phyloP scores from a whole-genome alignment of 129 eudicot genomes.

The Calendula officinalis region DNA sequence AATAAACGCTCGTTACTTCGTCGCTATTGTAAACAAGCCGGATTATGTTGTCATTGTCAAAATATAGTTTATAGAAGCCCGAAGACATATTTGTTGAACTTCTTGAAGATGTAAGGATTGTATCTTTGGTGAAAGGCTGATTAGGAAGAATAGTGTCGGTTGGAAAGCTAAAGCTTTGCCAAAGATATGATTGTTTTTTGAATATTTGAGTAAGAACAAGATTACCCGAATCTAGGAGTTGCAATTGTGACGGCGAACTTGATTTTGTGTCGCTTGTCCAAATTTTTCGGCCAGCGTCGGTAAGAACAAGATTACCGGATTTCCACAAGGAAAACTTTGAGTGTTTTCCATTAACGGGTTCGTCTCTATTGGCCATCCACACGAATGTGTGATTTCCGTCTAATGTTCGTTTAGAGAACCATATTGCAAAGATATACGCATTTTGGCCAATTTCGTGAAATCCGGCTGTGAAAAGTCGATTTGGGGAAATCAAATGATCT shows the following conservation, averaged over 20 bases:
- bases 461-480: conserved; percentile 43
- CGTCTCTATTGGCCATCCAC: conserved; percentile 50
- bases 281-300: conserved; percentile 18
- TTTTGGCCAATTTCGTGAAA: conserved; percentile 38
- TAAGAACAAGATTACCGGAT: conserved; percentile 36
- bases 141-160: conserved; percentile 54
- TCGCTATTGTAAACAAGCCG: conserved; percentile 34
- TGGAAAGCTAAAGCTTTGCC: conserved; percentile 62
- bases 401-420: conserved; percentile 32
- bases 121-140: conserved; percentile 35
- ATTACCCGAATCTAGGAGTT: conserved; percentile 40
- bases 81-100: conserved; percentile 38
- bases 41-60: conserved; percentile 43
- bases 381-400: conserved; percentile 10
- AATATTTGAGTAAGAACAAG: conserved; percentile 27
- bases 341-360: conserved; percentile 38
- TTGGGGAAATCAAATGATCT: conserved; percentile 28
- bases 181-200: conserved; percentile 18
- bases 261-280: conserved; percentile 39
- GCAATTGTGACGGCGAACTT: conserved; percentile 7
- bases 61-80: conserved; percentile 44
- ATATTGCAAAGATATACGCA: conserved; percentile 39
- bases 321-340: conserved; percentile 23
- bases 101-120: conserved; percentile 32
- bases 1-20: conserved; percentile 34